Evolutionary conservation across 345 rosid species (phyloP), one percentile per base, ranked within the genome.

Genomic region (Fremontodendron californicum): DNA sequence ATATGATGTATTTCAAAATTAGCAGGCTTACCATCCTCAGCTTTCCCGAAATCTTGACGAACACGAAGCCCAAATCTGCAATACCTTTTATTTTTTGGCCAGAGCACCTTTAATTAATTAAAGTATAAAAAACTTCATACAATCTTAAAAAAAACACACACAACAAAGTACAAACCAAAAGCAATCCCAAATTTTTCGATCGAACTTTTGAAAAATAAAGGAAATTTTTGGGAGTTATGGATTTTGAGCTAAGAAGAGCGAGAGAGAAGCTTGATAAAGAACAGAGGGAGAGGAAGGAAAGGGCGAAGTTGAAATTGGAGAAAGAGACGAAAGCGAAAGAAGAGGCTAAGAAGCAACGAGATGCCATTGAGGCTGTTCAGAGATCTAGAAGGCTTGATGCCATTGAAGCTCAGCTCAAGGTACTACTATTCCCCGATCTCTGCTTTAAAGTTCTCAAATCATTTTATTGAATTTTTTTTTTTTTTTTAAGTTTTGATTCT

Each of bases 251-350:
- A 79, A 84, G 98, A 80, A 90, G 95, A 51, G 97, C 96, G 76
- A 89, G 90, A 54, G 98, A 94, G 89, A 91, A 90, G 93, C 94
- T 96, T 12, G 93, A 94, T 76, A 92, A 78, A 79, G 99, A 96
- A 69, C 98, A 96, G 76, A 87, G 81, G 76, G 97, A 92, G 80
- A 88, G 98, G 80, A 96, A 96, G 57, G 87, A 88, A 60, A 90
- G 74, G 58, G 97, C 96, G 18, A 89, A 85, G 79, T 84, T 87
- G 31, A 92, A 82, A 71, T 82, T 90, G 75, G 87, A 87, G 10
- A 85, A 84, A 74, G 99, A 96, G 80, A 87, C 85, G 77, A 94
- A 84, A 78, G 93, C 97, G 0, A 92, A 87, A 71, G 93, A 87
- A 11, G 96, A 89, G 77, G 94, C 97, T 39, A 84, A 67, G 78